A percentile compares a stretch with the other conserved stretches of the same genome.
These are phyloP conservation scores for Mucor circinelloides DNA, from an alignment of 371 early-diverging fungal genomes.

Conservation along the genomic window DNA sequence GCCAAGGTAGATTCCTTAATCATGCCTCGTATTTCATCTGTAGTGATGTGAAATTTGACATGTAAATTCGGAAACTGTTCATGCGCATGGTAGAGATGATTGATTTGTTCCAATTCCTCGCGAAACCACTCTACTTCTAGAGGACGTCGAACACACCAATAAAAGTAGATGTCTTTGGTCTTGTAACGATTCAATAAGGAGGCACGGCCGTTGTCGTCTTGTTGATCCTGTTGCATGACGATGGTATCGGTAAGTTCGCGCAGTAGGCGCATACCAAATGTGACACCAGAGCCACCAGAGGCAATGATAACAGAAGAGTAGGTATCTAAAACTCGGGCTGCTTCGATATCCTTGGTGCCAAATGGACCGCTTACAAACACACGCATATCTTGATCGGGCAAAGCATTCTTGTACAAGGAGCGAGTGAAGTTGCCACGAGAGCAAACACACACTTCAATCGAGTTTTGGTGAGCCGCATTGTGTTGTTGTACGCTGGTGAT, in stretches of 20 bases:
- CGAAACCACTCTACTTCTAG: conserved; percentile 57
- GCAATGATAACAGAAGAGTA: conserved; percentile 44
- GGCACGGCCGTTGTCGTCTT: not conserved
- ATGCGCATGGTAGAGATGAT: conserved; percentile 10
- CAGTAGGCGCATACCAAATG: conserved; percentile 55
- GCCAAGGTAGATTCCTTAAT: not conserved
- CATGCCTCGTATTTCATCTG: not conserved
- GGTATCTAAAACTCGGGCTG: conserved; percentile 22
- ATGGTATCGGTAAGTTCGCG: conserved; percentile 42
- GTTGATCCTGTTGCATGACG: not conserved
- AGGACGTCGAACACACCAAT: conserved; percentile 41
- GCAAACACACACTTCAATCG: conserved; percentile 44
- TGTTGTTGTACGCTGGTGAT: conserved; percentile 41
- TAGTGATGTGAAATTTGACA: conserved; percentile 23
- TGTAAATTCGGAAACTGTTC: conserved; percentile 15
- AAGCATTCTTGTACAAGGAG: conserved; percentile 36
- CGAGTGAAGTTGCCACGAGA: conserved; percentile 62
- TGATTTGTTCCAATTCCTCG: conserved; percentile 43
- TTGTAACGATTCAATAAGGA: conserved; percentile 5
- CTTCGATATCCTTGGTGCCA: conserved; percentile 13
- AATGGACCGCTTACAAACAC: conserved; percentile 59
- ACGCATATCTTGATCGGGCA: conserved; percentile 35
- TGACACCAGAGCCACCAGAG: conserved; percentile 58
- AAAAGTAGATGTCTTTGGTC: conserved; percentile 33
- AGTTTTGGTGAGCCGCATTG: conserved; percentile 9